Evolutionary conservation across 139 green algal species (phyloP).

Genomic region (Coccomyxa sp.): DNA sequence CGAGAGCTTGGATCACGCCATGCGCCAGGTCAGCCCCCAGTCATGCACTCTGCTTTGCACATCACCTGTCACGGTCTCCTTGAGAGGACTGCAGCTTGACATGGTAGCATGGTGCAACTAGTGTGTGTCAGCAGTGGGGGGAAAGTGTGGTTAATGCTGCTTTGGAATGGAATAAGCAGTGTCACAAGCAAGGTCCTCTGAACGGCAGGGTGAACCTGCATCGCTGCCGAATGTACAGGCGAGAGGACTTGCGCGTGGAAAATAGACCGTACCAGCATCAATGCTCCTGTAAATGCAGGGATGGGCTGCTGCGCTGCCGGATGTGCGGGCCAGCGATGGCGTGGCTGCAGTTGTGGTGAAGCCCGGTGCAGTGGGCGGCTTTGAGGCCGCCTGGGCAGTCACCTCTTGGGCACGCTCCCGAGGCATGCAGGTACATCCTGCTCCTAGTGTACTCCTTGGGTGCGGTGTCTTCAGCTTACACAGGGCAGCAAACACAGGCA

Average conservation of each 20-base stretch:
- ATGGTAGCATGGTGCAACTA: too few relatives aligned
- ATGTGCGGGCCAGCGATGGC: background rate
- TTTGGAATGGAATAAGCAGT: too few relatives aligned
- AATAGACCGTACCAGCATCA: too few relatives aligned
- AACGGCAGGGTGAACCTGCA: too few relatives aligned
- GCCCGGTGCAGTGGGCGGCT: slow-evolving; percentile 65
- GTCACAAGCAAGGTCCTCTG: too few relatives aligned
- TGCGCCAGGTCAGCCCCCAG: background rate
- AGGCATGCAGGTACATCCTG: slow-evolving; percentile 29
- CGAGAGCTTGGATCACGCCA: slow-evolving; percentile 78
- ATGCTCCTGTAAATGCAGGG: too few relatives aligned
- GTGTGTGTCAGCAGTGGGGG: too few relatives aligned
- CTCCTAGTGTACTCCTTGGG: background rate
- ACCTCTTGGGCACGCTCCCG: slow-evolving; percentile 24
- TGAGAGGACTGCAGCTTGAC: background rate
- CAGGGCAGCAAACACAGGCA: background rate
- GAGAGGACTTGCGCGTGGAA: too few relatives aligned
- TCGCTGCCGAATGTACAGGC: too few relatives aligned
- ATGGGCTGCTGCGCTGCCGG: too few relatives aligned
- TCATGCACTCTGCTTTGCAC: background rate
- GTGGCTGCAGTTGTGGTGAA: slow-evolving; percentile 75
- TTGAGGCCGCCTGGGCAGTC: slow-evolving; percentile 46
- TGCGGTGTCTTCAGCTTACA: too few relatives aligned
- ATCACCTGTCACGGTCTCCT: background rate
- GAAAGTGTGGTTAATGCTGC: too few relatives aligned